Percentiles rank a stretch among this genome's conserved stretches.
phyloP scores from a whole-genome alignment of 176 grass and related monocot species.

The Luzula sylvatica region DNA sequence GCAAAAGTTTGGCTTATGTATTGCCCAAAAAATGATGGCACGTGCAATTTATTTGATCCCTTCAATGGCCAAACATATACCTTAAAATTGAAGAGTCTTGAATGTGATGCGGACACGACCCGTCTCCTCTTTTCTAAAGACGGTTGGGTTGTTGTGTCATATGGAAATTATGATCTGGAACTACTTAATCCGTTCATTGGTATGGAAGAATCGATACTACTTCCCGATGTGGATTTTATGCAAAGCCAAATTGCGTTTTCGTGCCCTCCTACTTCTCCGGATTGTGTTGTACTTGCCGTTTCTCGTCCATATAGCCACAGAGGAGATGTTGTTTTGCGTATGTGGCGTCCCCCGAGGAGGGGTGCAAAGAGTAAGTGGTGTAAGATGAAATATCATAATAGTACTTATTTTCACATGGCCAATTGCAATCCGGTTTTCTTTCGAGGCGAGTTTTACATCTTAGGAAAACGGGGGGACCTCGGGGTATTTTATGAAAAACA shows the following conservation, averaged over 20 bases:
- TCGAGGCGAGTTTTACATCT: too few relatives aligned
- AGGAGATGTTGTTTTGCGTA: neutral
- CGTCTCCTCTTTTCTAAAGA: constrained; percentile 6
- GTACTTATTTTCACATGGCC: neutral
- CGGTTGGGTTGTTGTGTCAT: too few relatives aligned
- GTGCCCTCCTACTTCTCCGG: neutral
- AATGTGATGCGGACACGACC: neutral
- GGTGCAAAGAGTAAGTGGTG: constrained; percentile 5
- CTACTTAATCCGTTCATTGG: neutral
- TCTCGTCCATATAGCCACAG: fast-evolving
- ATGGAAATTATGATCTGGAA: neutral
- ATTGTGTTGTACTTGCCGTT: constrained; percentile 10
- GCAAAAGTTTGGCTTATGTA: too few relatives aligned
- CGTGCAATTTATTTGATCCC: too few relatives aligned
- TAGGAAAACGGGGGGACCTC: constrained; percentile 12
- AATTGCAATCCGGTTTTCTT: constrained; percentile 19
- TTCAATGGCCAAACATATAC: too few relatives aligned
- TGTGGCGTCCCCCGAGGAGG: too few relatives aligned
- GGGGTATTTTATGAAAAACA: constrained; percentile 18
- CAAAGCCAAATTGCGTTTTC: constrained; percentile 14
- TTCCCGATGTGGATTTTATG: neutral
- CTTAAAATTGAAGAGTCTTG: too few relatives aligned
- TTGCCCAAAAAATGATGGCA: too few relatives aligned
- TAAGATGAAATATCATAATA: neutral
- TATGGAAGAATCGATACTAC: neutral